Percentiles rank a stretch among this genome's conserved stretches.
Evolutionary conservation across 257 asterid species (phyloP).

Genomic region (Gynochthodes officinalis): DNA sequence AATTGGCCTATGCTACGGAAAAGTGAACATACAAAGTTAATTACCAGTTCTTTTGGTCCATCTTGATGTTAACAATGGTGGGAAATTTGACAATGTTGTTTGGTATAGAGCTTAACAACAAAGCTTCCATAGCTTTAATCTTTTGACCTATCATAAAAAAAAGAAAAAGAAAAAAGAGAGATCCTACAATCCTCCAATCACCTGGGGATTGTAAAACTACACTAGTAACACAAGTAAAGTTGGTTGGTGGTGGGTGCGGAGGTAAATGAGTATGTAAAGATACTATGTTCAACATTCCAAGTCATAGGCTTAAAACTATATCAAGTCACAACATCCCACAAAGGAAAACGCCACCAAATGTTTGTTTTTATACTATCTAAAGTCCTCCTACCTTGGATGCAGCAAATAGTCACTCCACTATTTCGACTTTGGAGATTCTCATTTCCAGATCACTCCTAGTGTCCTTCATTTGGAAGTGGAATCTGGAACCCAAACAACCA

Average conservation of each 20-base stretch:
- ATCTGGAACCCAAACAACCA: background rate
- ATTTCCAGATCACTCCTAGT: background rate
- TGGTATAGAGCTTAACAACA: background rate
- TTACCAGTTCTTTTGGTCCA: background rate
- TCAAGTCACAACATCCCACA: background rate
- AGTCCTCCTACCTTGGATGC: background rate
- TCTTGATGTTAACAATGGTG: background rate
- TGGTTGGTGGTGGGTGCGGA: background rate
- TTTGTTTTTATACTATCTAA: background rate
- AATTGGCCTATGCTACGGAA: background rate
- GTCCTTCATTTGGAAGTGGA: background rate
- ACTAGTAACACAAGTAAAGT: background rate
- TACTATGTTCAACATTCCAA: background rate
- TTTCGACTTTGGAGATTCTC: background rate
- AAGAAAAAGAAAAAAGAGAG: background rate
- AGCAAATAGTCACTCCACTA: background rate
- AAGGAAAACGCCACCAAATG: background rate
- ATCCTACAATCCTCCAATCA: constrained; percentile 10
- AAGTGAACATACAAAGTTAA: background rate
- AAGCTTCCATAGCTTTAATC: background rate
- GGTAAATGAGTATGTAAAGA: background rate
- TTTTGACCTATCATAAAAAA: background rate
- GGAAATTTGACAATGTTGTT: background rate
- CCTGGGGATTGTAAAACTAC: constrained; percentile 3
- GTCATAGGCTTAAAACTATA: constrained; percentile 3